phyloP scores from a whole-genome alignment of 768 basidiomycete species.

The Russula ochroleuca region DNA sequence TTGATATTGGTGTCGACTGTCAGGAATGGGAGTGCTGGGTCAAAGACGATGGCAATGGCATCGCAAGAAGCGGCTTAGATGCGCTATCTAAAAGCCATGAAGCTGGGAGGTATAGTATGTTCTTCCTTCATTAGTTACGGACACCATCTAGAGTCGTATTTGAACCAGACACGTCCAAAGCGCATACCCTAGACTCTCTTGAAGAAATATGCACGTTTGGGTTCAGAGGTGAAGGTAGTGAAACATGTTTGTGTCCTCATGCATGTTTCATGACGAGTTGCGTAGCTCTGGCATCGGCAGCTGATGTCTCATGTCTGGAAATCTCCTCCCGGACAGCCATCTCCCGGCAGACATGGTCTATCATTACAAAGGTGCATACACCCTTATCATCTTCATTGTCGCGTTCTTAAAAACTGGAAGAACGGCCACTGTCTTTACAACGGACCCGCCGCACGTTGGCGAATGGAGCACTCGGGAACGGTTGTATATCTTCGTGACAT shows the following conservation, averaged over 20 bases:
- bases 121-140: neutral
- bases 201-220: slow-evolving; percentile 67
- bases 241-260: neutral
- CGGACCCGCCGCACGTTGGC: slow-evolving; percentile 73
- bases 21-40: slow-evolving; percentile 83
- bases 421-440: slow-evolving; percentile 61
- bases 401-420: slow-evolving; percentile 37
- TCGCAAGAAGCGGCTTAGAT: slow-evolving; percentile 55
- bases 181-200: slow-evolving; percentile 48
- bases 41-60: slow-evolving; percentile 79
- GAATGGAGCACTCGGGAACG: slow-evolving; percentile 70
- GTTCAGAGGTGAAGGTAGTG: slow-evolving; percentile 86
- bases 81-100: slow-evolving; percentile 50
- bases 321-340: slow-evolving; percentile 69
- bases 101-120: slow-evolving; percentile 65
- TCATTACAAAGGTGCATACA: slow-evolving; percentile 67
- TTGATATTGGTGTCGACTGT: slow-evolving; percentile 71
- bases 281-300: slow-evolving; percentile 78
- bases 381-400: neutral
- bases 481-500: slow-evolving; percentile 81
- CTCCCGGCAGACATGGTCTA: slow-evolving; percentile 64
- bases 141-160: neutral
- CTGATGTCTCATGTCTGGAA: slow-evolving; percentile 74
- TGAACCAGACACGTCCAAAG: slow-evolving; percentile 66
- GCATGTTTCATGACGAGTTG: neutral